Base-by-base conservation (phyloP, 805 yeast species). In the Wickerhamomyces bisporus region DNA sequence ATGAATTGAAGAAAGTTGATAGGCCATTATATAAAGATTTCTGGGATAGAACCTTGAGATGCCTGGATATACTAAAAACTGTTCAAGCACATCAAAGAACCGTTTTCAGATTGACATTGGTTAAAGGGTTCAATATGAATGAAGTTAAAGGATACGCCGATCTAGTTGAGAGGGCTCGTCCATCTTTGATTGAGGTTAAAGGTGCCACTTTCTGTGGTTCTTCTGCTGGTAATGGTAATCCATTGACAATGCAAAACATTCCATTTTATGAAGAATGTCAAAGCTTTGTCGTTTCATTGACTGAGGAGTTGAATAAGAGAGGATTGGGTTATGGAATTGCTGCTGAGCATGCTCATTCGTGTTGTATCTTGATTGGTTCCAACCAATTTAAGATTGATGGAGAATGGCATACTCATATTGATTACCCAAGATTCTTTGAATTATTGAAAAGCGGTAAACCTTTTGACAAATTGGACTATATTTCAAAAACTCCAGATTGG, bases 201-300 rank as follows among this genome's bases (percentile, higher is more conserved):
- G 97, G 97, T 39, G 96, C 95, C 11, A 88, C 97, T 0, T 88
- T 86, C 64, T 87, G 96, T 67, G 97, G 97, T 0, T 82, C 94
- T 0, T 83, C 95, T 11, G 65, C 65, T 39, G 86, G 81, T 32
- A 84, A 86, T 57, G 89, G 93, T 25, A 86, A 88, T 54, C 89
- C 95, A 34, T 68, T 88, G 48, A 87, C 96, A 3, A 88, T 88
- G 97, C 91, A 88, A 57, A 88, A 88, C 55, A 93, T 89, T 40
- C 97, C 97, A 32, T 88, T 85, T 55, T 88, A 88, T 56, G 95
- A 86, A 45, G 97, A 88, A 58, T 91, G 95, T 55, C 79, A 77
- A 49, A 65, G 60, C 7, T 88, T 88, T 59, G 96, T 87, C 5
- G 69, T 68, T 34, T 69, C 66, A 9, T 72, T 88, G 45, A 74